Evolutionary conservation across 208 protist species (phyloP), one percentile per base, ranked within the genome.

Genomic region (Naegleria lovaniensis): DNA sequence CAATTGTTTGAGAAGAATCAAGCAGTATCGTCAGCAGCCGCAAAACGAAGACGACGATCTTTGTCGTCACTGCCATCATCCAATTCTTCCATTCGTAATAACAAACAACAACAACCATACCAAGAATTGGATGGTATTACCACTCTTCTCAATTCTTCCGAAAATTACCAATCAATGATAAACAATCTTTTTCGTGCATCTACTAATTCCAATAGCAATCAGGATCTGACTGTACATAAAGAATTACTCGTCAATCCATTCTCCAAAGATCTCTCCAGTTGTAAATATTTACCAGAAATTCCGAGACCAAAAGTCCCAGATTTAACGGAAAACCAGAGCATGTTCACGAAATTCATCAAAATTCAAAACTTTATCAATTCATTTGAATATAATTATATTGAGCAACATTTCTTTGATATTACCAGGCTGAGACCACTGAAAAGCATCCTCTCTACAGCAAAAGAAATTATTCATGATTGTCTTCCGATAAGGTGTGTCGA

Each of bases 401-500:
- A 96, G 0, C 94, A 93, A 75, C 97, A 96, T 29, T 97, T 98
- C 90, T 98, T 97, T 89, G 96, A 93, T 83, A 91, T 97, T n/a
- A 94, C 96, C 76, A 98, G 97, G 92, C 94, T 96, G 88, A 95
- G 96, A 33, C 94, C 96, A 0, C 91, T 98, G 91, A 93, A 95
- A 89, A 96, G 95, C 84, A 96, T 98, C 88, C 84, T 97, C 5
- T 33, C 94, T 38, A 97, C 96, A 16, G 95, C 93, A 39, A 96
- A 93, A 90, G 96, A 97, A 91, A 94, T 96, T 40, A 93, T 97
- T 15, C 16, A 90, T 25, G 96, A 97, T 92, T 94, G 95, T 36
- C 93, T 98, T 83, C 96, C 96, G 40, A 98, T 98, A 79, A 94
- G 96, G 84, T 98, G 96, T 91, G 93, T 98, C 11, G 96, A 98